Evolutionary conservation across 805 yeast species (phyloP).

Genomic region (Cyberlindnera xishuangbannaensis): DNA sequence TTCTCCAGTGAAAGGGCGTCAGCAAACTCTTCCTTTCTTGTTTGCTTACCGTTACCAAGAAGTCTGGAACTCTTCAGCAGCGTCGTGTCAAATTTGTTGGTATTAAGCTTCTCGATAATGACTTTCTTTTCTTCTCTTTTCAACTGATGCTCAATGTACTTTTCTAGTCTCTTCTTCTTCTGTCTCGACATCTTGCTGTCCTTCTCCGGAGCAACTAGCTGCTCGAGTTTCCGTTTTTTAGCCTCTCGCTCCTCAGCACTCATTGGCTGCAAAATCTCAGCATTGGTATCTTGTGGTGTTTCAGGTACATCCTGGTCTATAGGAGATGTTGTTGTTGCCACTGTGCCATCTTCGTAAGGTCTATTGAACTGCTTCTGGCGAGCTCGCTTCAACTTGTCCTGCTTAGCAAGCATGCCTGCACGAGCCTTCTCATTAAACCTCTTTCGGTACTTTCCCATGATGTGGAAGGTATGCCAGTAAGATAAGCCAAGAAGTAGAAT

Average conservation of each 20-base stretch:
- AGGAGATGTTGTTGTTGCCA: too few relatives aligned
- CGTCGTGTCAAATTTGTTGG: conserved; percentile 59
- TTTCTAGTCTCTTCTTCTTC: conserved; percentile 77
- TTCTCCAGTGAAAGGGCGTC: conserved; percentile 71
- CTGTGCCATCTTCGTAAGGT: conserved; percentile 37
- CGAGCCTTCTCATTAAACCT: conserved; percentile 84
- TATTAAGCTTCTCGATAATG: conserved; percentile 64
- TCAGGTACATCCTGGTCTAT: conserved; percentile 16
- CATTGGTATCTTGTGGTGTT: conserved; percentile 43
- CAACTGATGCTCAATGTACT: conserved; percentile 86
- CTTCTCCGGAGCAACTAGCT: conserved; percentile 49
- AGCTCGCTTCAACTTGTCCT: conserved; percentile 57
- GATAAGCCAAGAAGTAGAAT: too few relatives aligned
- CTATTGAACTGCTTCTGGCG: conserved; percentile 65
- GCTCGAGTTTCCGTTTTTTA: conserved; percentile 60
- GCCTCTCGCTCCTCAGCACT: conserved; percentile 56
- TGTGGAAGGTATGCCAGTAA: not conserved
- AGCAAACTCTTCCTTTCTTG: conserved; percentile 61
- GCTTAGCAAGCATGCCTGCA: conserved; percentile 76
- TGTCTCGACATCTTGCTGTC: conserved; percentile 66
- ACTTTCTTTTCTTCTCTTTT: conserved; percentile 83
- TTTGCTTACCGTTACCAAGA: conserved; percentile 68
- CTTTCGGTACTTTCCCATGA: conserved; percentile 77
- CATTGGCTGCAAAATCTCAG: conserved; percentile 57
- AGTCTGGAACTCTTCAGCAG: conserved; percentile 66